Evolutionary conservation across 2,329 filamentous ascomycete species (phyloP).

Genomic region (Neopestalotiopsis clavispora): DNA sequence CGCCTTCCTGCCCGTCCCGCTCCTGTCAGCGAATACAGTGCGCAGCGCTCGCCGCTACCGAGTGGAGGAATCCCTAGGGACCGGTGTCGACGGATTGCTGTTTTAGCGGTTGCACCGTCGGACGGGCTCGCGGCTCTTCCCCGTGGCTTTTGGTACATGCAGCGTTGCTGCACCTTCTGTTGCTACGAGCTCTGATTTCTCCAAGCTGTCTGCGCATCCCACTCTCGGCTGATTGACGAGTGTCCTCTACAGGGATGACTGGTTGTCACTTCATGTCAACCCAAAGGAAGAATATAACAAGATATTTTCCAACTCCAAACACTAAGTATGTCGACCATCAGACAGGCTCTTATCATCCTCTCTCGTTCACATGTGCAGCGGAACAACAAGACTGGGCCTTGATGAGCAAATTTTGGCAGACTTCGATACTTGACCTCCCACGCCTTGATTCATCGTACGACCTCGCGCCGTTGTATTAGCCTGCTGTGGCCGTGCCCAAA

Average conservation of each 20-base stretch:
- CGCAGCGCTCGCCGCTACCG: not conserved
- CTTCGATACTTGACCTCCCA: not conserved
- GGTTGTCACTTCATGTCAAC: not conserved
- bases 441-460: not conserved
- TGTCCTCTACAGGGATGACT: not conserved
- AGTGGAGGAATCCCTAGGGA: not conserved
- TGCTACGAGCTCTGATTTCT: not conserved
- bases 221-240: not conserved
- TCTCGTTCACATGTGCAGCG: not conserved
- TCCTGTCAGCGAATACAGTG: not conserved
- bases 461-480: not conserved
- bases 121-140: conserved; percentile 12
- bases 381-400: not conserved
- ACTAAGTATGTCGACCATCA: not conserved
- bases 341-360: not conserved
- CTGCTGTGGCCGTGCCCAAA: not conserved
- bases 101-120: not conserved
- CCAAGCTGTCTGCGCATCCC: not conserved
- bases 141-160: not conserved
- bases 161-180: not conserved
- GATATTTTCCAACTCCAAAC: not conserved
- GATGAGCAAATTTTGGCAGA: not conserved
- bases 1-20: not conserved
- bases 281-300: not conserved
- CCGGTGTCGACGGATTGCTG: conserved; percentile 6